Conservation (phyloP, 179 eudicot species). For the Actinidia arguta region DNA sequence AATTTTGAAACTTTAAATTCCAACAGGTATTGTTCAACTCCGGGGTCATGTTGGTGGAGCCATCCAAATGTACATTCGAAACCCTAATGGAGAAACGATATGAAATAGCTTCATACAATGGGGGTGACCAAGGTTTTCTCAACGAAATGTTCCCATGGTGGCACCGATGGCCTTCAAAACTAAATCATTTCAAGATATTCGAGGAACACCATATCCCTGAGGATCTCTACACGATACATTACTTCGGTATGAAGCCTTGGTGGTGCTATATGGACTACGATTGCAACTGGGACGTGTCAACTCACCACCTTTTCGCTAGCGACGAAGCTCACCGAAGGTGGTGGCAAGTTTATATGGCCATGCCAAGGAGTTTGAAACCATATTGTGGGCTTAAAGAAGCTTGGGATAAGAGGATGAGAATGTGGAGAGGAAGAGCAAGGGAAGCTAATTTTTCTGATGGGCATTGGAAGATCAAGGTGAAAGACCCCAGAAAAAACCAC, state of each 20-base stretch:
- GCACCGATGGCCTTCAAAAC: slow-evolving; percentile 60
- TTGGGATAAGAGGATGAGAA: slow-evolving; percentile 35
- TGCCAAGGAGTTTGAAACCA: slow-evolving; percentile 53
- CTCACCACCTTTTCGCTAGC: slow-evolving; percentile 50
- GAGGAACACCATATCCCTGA: slow-evolving; percentile 22
- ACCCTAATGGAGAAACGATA: slow-evolving; percentile 51
- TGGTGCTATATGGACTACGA: slow-evolving; percentile 69
- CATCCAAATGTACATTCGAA: slow-evolving; percentile 71
- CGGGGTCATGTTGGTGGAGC: slow-evolving; percentile 82
- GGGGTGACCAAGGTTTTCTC: slow-evolving; percentile 83
- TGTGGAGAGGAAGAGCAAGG: slow-evolving; percentile 44
- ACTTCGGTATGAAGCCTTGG: slow-evolving; percentile 88
- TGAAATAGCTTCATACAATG: slow-evolving; percentile 65
- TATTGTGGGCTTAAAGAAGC: slow-evolving; percentile 48
- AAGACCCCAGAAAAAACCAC: slow-evolving; percentile 48
- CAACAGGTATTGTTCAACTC: slow-evolving; percentile 88
- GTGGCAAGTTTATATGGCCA: slow-evolving; percentile 68
- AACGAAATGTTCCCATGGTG: slow-evolving; percentile 86
- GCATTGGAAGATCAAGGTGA: slow-evolving; percentile 71
- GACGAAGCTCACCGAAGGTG: slow-evolving; percentile 61
- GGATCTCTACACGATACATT: slow-evolving; percentile 62
- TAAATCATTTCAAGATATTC: slow-evolving; percentile 56
- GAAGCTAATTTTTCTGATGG: slow-evolving; percentile 37
- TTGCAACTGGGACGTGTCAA: slow-evolving; percentile 74
- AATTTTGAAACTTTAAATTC: too few species aligned